phyloP scores from a whole-genome alignment of 2,329 filamentous ascomycete genomes.

The Ophiostoma triangulosporum region DNA sequence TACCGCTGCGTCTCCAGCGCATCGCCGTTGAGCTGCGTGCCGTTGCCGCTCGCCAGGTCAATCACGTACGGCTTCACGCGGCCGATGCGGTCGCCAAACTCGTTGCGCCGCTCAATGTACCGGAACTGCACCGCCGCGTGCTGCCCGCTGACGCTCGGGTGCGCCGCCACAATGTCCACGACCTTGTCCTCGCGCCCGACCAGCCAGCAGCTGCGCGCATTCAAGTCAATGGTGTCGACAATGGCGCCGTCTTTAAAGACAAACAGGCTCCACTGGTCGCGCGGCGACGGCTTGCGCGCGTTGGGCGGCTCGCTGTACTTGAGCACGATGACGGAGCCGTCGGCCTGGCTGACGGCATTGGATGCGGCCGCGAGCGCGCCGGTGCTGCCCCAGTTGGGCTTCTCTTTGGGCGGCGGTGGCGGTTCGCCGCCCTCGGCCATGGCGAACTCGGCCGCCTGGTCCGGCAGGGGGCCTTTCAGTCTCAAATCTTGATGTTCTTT shows the following conservation, averaged over 20 bases:
- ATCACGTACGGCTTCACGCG: slow-evolving; percentile 79
- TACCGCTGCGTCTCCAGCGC: slow-evolving; percentile 63
- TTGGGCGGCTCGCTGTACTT: slow-evolving; percentile 96
- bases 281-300: slow-evolving; percentile 70
- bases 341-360: slow-evolving; percentile 58
- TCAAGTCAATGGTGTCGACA: slow-evolving; percentile 68
- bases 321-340: slow-evolving; percentile 62
- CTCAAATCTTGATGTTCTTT: no score
- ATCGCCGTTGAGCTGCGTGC: slow-evolving; percentile 69
- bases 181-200: slow-evolving; percentile 69
- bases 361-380: slow-evolving; percentile 78
- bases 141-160: slow-evolving; percentile 89
- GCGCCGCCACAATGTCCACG: slow-evolving; percentile 72
- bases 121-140: slow-evolving; percentile 93
- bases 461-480: slow-evolving; percentile 40
- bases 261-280: slow-evolving; percentile 77
- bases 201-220: slow-evolving; percentile 74
- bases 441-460: slow-evolving; percentile 47
- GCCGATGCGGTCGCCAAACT: slow-evolving; percentile 72
- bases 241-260: slow-evolving; percentile 78
- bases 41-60: slow-evolving; percentile 87
- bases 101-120: slow-evolving; percentile 67
- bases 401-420: slow-evolving; percentile 52
- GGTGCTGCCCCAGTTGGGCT: slow-evolving; percentile 71
- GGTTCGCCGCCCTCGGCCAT: slow-evolving; percentile 29